Evolutionary conservation across 768 basidiomycete species (phyloP).

Genomic region (Kwoniella europaea): DNA sequence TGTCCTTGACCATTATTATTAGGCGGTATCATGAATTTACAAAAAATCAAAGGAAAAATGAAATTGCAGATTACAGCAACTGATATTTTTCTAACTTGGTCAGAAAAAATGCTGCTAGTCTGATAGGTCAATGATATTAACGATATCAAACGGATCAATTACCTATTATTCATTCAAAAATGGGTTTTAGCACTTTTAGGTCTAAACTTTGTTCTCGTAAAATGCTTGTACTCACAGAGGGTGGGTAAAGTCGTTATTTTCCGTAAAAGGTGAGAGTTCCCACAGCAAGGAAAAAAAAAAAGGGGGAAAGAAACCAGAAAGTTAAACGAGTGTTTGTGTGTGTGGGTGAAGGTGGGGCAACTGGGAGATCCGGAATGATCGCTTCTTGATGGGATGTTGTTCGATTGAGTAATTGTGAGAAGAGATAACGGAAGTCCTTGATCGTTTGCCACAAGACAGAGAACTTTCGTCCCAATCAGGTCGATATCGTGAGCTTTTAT

Average conservation of each 20-base stretch:
- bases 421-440: too few species aligned
- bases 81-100: neutral
- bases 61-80: neutral
- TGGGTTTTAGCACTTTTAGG: neutral
- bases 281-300: too few species aligned
- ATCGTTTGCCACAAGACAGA: neutral
- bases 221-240: neutral
- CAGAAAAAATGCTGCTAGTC: neutral
- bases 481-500: too few species aligned
- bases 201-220: neutral
- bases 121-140: neutral
- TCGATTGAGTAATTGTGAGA: too few species aligned
- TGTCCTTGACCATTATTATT: constrained; percentile 13
- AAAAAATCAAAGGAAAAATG: neutral
- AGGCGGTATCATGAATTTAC: neutral
- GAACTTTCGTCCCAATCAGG: too few species aligned
- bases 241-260: neutral
- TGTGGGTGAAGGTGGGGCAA: neutral
- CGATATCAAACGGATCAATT: too few species aligned
- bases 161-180: neutral
- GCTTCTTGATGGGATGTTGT: neutral
- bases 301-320: neutral
- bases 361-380: neutral
- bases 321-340: neutral
- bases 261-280: neutral